Evolutionary conservation across 2,329 filamentous ascomycete genomes (phyloP).

Genomic region (Fusarium goolgardi): DNA sequence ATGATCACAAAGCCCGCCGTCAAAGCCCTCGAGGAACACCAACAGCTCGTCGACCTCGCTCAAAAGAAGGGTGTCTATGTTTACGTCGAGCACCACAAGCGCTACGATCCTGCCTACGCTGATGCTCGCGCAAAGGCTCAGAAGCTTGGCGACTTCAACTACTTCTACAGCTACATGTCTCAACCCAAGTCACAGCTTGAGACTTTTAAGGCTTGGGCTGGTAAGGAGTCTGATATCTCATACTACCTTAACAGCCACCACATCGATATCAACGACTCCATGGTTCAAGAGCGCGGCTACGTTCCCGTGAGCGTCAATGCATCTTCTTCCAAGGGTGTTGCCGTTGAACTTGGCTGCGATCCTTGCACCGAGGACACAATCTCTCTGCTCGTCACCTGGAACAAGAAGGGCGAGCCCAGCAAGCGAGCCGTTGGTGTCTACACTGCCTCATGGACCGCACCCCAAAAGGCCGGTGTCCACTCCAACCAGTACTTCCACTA

Average conservation of each 20-base stretch:
- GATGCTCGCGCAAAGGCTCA: constrained; percentile 83
- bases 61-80: constrained; percentile 84
- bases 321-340: constrained; percentile 81
- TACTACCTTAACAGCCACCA: constrained; percentile 98
- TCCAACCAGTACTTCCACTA: constrained; percentile 98
- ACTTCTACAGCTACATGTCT: constrained; percentile 97
- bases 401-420: constrained; percentile 73
- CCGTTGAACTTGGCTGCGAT: constrained; percentile 81
- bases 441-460: constrained; percentile 94
- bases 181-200: constrained; percentile 92
- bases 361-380: constrained; percentile 92
- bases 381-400: constrained; percentile 89
- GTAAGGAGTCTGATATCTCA: constrained; percentile 90
- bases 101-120: constrained; percentile 91
- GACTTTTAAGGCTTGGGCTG: constrained; percentile 95
- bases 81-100: constrained; percentile 96
- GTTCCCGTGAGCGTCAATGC: constrained; percentile 82
- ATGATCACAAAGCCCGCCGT: constrained; percentile 95
- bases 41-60: constrained; percentile 77
- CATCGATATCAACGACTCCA: constrained; percentile 90
- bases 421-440: constrained; percentile 89
- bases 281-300: constrained; percentile 80
- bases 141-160: constrained; percentile 92
- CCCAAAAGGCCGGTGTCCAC: constrained; percentile 92
- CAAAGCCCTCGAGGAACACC: constrained; percentile 84